Percentiles rank a stretch among this genome's conserved stretches.
Evolutionary conservation across 352 stramenopile genomes (phyloP).

Genomic region (Globisporangium iwayamae): DNA sequence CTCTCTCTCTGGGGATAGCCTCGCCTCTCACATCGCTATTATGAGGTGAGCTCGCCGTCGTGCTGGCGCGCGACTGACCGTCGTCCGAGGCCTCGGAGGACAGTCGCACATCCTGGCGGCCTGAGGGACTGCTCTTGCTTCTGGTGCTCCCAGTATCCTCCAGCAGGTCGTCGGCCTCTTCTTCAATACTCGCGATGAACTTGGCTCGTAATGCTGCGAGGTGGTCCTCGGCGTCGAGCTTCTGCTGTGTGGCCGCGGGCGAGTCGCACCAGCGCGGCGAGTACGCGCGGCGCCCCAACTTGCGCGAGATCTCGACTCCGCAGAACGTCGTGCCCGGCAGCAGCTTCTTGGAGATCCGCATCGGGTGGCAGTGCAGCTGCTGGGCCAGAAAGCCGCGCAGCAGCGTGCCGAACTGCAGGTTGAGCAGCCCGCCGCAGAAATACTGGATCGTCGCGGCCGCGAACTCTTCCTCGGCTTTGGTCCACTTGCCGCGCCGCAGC

Average conservation of each 20-base stretch:
- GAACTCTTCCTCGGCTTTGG: constrained; percentile 59
- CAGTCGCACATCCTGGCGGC: background rate
- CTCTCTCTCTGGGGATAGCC: background rate
- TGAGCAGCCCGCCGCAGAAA: constrained; percentile 59
- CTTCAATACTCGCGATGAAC: constrained; percentile 64
- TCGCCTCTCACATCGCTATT: background rate
- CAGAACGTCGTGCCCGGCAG: constrained; percentile 54
- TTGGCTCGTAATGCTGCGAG: constrained; percentile 33
- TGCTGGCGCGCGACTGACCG: background rate
- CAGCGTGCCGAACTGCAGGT: constrained; percentile 70
- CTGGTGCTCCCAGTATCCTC: background rate
- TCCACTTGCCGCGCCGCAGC: constrained; percentile 72
- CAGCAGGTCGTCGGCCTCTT: constrained; percentile 24
- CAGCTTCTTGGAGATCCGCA: constrained; percentile 81
- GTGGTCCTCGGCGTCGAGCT: constrained; percentile 36
- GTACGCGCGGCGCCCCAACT: constrained; percentile 69
- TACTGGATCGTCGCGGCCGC: constrained; percentile 64
- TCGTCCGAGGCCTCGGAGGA: constrained; percentile 4
- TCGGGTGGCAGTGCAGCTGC: constrained; percentile 69
- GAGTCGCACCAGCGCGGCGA: constrained; percentile 57
- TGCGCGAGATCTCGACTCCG: constrained; percentile 67
- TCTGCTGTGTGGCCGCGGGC: constrained; percentile 31
- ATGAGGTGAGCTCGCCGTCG: background rate
- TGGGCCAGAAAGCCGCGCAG: constrained; percentile 68
- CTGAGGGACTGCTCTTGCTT: background rate